Percentiles rank a stretch among this genome's conserved stretches.
Conservation (phyloP, 2,329 filamentous ascomycete genomes). For the Chaetomium sp. region DNA sequence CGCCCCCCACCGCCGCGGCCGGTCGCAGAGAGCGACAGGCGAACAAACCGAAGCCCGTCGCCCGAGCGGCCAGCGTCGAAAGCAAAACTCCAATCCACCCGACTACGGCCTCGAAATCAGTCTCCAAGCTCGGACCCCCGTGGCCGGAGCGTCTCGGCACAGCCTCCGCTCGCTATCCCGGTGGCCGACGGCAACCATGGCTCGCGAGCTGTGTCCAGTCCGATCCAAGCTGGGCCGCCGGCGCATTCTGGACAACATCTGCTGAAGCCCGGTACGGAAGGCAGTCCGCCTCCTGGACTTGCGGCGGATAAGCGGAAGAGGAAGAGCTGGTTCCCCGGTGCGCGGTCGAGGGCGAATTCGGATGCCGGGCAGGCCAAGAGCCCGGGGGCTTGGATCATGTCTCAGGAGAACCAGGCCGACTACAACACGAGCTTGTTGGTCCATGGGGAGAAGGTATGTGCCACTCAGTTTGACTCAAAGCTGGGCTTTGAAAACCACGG, state of each 20-base stretch:
- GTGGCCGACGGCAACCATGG: constrained; percentile 23
- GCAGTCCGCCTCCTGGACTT: constrained; percentile 36
- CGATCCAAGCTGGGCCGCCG: constrained; percentile 26
- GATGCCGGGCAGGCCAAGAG: constrained; percentile 20
- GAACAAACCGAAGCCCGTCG: constrained; percentile 14
- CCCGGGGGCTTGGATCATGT: constrained; percentile 48
- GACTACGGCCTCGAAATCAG: constrained; percentile 11
- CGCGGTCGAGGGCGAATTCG: constrained; percentile 47
- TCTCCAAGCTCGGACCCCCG: constrained; percentile 24
- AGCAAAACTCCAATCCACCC: constrained; percentile 18
- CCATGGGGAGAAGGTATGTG: constrained; percentile 47
- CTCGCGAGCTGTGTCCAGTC: constrained; percentile 27
- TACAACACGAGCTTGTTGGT: constrained; percentile 49
- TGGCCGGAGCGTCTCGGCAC: constrained; percentile 44
- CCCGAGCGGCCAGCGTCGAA: constrained; percentile 4
- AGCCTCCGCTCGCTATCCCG: constrained; percentile 31
- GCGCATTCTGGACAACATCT: constrained; percentile 5
- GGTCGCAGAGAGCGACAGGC: constrained; percentile 6
- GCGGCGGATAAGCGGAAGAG: constrained; percentile 36
- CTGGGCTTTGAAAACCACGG: constrained; percentile 2
- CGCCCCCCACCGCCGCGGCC: constrained; percentile 12
- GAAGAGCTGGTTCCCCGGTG: constrained; percentile 49
- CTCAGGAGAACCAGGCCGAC: constrained; percentile 45
- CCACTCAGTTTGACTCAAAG: constrained; percentile 1
- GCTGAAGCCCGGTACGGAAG: constrained; percentile 30